Evolutionary conservation across 139 green algal species (phyloP).

Genomic region (Nannochloris sp.): DNA sequence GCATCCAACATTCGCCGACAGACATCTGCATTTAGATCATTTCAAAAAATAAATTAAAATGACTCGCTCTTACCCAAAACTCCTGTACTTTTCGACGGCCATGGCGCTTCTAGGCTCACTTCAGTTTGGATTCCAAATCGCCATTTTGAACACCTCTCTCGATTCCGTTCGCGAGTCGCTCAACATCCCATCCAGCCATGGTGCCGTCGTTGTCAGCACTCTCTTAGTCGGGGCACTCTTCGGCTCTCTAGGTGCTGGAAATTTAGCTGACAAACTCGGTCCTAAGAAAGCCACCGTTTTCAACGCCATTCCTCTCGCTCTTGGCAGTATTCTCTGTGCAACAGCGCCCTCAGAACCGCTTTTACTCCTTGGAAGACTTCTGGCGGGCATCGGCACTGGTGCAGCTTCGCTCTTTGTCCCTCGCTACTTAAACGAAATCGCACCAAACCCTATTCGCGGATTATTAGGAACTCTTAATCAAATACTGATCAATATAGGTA

Average conservation of each 20-base stretch:
- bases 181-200: not conserved
- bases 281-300: constrained; percentile 25
- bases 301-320: constrained; percentile 27
- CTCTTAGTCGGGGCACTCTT: constrained; percentile 33
- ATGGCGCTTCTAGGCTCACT: constrained; percentile 23
- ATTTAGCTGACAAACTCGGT: constrained; percentile 37
- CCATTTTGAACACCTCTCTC: constrained; percentile 52
- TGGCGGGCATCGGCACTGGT: constrained; percentile 44
- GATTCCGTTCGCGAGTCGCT: constrained; percentile 25
- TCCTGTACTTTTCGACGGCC: constrained; percentile 20
- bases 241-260: constrained; percentile 33
- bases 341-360: not conserved
- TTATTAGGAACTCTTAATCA: constrained; percentile 50
- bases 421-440: constrained; percentile 57
- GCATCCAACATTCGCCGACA: no score
- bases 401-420: constrained; percentile 48
- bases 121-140: constrained; percentile 53
- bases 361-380: constrained; percentile 28
- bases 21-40: not conserved
- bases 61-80: constrained; percentile 8
- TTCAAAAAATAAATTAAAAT: constrained; percentile 1
- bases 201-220: constrained; percentile 29
- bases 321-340: constrained; percentile 24
- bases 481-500: constrained; percentile 64
- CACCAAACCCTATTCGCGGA: constrained; percentile 47